phyloP scores from a whole-genome alignment of 345 rosid species.

The Salix koriyanagi region DNA sequence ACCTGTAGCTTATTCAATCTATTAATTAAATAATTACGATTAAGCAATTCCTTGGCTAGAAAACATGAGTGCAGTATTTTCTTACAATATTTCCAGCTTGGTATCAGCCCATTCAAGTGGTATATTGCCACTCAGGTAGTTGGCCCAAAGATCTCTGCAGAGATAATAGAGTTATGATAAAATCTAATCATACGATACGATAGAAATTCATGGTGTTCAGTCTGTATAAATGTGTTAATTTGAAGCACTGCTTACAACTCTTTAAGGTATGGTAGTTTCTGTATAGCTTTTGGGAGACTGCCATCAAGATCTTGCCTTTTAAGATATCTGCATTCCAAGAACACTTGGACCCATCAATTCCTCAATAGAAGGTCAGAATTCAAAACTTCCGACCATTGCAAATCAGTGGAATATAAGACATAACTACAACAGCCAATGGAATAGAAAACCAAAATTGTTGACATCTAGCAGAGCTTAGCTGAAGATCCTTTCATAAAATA shows the following conservation, averaged over 20 bases:
- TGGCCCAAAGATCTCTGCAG: slow-evolving; percentile 6
- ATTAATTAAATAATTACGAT: not conserved
- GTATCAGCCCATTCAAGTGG: slow-evolving; percentile 16
- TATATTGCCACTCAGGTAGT: slow-evolving; percentile 15
- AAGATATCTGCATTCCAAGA: not conserved
- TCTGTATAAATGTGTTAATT: not conserved
- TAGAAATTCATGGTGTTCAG: not conserved
- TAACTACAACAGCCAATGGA: not conserved
- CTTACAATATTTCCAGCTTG: slow-evolving; percentile 13
- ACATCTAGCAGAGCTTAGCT: not conserved
- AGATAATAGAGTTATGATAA: not conserved
- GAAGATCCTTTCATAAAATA: not conserved
- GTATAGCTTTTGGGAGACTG: slow-evolving; percentile 3
- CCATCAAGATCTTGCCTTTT: slow-evolving; percentile 13
- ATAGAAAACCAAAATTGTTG: not conserved
- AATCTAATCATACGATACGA: not conserved
- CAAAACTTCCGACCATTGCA: not conserved
- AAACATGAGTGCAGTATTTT: not conserved
- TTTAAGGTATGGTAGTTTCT: slow-evolving; percentile 11
- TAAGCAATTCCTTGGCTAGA: not conserved
- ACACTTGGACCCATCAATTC: not conserved
- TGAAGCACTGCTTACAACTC: not conserved
- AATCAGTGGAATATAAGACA: not conserved
- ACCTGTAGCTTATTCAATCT: slow-evolving; percentile 3
- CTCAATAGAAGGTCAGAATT: not conserved